phyloP scores from a whole-genome alignment of 768 basidiomycete genomes.

The Panellus pusillus region DNA sequence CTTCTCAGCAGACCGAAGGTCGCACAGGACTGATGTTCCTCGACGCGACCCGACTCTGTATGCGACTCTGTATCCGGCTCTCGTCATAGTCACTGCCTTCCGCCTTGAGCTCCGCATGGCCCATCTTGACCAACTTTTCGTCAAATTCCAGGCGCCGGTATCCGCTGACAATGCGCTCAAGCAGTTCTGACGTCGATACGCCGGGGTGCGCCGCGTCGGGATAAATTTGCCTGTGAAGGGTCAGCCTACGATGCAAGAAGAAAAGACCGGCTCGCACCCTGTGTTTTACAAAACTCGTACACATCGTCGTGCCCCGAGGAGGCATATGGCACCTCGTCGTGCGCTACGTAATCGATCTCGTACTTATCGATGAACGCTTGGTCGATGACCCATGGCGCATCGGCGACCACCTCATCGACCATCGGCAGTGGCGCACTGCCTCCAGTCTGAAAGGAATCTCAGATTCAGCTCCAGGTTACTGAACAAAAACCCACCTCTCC shows the following conservation, averaged over 20 bases:
- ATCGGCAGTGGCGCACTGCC: conserved; percentile 91
- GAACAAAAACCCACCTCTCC: conserved; percentile 58
- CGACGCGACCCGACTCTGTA: conserved; percentile 28
- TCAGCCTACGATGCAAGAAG: background rate
- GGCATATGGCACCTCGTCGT: conserved; percentile 90
- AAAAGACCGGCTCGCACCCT: conserved; percentile 50
- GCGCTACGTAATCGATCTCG: conserved; percentile 94
- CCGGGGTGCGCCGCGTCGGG: conserved; percentile 95
- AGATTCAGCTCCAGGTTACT: background rate
- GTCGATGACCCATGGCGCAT: conserved; percentile 89
- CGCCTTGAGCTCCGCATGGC: conserved; percentile 67
- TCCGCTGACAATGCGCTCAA: conserved; percentile 87
- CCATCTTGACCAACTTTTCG: conserved; percentile 87
- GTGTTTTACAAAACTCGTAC: conserved; percentile 76
- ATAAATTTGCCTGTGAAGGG: conserved; percentile 77
- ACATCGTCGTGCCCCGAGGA: conserved; percentile 83
- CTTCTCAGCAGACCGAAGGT: conserved; percentile 3
- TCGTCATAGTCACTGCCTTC: conserved; percentile 59
- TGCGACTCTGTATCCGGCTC: conserved; percentile 26
- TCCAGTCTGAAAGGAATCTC: conserved; percentile 62
- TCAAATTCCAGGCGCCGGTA: conserved; percentile 88
- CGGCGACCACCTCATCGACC: conserved; percentile 92
- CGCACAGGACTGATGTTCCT: conserved; percentile 5
- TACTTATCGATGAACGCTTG: conserved; percentile 80
- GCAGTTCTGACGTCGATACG: conserved; percentile 88